Conservation (phyloP, 495 filamentous ascomycete genomes). For the Lepidopterella palustris region DNA sequence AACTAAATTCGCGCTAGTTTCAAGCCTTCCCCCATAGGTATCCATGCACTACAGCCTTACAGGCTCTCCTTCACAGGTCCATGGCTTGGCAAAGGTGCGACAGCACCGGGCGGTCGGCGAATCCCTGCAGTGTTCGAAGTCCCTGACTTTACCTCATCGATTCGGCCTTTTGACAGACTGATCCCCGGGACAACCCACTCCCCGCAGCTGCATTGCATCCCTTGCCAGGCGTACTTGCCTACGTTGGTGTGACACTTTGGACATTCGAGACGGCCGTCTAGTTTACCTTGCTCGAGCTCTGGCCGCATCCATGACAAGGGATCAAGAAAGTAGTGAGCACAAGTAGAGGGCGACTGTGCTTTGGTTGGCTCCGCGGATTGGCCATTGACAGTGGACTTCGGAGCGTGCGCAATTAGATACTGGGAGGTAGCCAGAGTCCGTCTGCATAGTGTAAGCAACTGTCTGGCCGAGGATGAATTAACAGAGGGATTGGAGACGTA, state of each 20-base stretch:
- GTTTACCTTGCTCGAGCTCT: slow-evolving; percentile 64
- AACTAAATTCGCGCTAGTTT: not conserved
- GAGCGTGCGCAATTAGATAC: slow-evolving; percentile 52
- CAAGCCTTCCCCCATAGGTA: not conserved
- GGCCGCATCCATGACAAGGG: slow-evolving; percentile 90
- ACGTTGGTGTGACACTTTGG: slow-evolving; percentile 76
- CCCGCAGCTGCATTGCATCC: slow-evolving; percentile 84
- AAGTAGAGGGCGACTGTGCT: slow-evolving; percentile 33
- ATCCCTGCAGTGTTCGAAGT: slow-evolving; percentile 8
- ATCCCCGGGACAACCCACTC: slow-evolving; percentile 90
- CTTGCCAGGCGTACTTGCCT: slow-evolving; percentile 93
- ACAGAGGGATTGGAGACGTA: not conserved
- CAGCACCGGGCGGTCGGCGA: slow-evolving; percentile 18
- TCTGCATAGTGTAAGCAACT: slow-evolving; percentile 36
- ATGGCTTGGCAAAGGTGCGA: not conserved
- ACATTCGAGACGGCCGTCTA: slow-evolving; percentile 78
- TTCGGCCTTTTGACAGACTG: slow-evolving; percentile 68
- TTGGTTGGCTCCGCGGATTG: not conserved
- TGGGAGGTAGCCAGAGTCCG: slow-evolving; percentile 56
- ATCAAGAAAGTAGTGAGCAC: slow-evolving; percentile 82
- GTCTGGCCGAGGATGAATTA: not conserved
- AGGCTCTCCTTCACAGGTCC: slow-evolving; percentile 16
- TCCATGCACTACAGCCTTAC: slow-evolving; percentile 6
- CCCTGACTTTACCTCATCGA: slow-evolving; percentile 58
- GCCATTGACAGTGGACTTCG: slow-evolving; percentile 23